phyloP scores from a whole-genome alignment of 306 rosid species.

The Rubus parviflorus region DNA sequence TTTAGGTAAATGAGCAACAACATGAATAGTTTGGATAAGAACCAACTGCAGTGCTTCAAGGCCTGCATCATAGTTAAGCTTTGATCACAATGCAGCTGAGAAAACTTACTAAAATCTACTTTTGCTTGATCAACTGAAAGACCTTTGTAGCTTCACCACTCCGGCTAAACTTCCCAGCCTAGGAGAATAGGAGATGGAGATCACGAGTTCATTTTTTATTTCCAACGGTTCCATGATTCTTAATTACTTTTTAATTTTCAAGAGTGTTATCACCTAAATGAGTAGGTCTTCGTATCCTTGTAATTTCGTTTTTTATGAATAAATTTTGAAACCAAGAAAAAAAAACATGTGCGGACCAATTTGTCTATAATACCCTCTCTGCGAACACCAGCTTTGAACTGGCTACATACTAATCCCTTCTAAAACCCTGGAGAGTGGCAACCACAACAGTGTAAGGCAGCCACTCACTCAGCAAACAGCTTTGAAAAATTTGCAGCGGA shows the following conservation, averaged over 20 bases:
- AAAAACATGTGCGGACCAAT: too few relatives aligned
- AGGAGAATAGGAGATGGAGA: too few relatives aligned
- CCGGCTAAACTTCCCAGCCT: background rate
- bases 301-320: too few relatives aligned
- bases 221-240: too few relatives aligned
- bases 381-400: too few relatives aligned
- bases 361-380: too few relatives aligned
- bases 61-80: background rate
- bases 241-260: too few relatives aligned
- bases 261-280: too few relatives aligned
- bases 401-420: too few relatives aligned
- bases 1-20: background rate
- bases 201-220: too few relatives aligned
- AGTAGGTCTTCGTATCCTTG: too few relatives aligned
- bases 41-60: background rate
- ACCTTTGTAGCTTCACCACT: background rate
- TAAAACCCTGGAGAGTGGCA: background rate
- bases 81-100: background rate
- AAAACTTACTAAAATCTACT: background rate
- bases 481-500: background rate
- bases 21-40: background rate
- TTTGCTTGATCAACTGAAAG: background rate
- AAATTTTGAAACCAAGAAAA: too few relatives aligned
- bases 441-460: background rate
- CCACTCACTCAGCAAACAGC: background rate